Conservation (phyloP, 805 yeast species). For the Metschnikowia lunata region DNA sequence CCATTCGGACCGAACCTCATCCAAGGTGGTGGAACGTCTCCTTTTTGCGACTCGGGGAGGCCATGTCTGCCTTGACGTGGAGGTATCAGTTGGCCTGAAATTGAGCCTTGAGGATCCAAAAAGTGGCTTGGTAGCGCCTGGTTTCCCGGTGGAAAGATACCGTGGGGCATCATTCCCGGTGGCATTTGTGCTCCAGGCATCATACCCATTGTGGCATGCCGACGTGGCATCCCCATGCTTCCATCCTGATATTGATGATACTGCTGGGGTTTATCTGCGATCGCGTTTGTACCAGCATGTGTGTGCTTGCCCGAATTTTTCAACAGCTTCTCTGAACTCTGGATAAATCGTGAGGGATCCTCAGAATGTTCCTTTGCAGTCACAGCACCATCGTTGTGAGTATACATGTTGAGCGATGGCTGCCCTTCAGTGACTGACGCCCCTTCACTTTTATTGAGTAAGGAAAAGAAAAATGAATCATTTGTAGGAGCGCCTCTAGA, state of each 20-base stretch:
- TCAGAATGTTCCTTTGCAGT: too few relatives aligned
- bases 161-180: conserved; percentile 27
- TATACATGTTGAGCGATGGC: too few relatives aligned
- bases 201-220: conserved; percentile 3
- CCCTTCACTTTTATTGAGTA: conserved; percentile 35
- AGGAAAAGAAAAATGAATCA: conserved; percentile 46
- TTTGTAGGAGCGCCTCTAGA: conserved; percentile 16
- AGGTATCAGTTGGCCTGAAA: too few relatives aligned
- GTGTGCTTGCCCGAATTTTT: too few relatives aligned
- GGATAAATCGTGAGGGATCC: too few relatives aligned
- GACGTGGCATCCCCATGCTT: conserved; percentile 3
- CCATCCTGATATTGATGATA: conserved; percentile 3
- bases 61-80: too few relatives aligned
- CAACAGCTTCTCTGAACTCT: too few relatives aligned
- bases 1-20: conserved; percentile 12
- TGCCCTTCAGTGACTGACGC: background rate
- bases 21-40: conserved; percentile 14
- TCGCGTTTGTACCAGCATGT: background rate
- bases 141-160: conserved; percentile 33
- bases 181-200: conserved; percentile 3
- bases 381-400: too few relatives aligned
- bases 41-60: background rate
- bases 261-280: conserved; percentile 1
- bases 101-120: too few relatives aligned
- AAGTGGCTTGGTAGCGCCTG: conserved; percentile 13